Conservation (phyloP, 305 asterid species). For the Caryopteris hybrid region DNA sequence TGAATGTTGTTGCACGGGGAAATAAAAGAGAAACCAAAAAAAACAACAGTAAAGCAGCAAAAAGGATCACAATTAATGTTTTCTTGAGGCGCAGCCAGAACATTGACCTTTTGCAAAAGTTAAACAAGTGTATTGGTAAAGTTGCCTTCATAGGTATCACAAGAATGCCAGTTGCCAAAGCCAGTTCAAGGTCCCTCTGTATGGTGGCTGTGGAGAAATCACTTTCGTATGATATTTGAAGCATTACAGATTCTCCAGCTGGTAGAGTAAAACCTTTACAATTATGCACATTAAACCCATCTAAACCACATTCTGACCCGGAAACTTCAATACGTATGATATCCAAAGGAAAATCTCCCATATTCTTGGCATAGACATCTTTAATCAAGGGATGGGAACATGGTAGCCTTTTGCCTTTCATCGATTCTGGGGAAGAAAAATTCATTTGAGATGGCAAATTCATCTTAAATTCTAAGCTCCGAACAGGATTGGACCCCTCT, state of each 20-base stretch:
- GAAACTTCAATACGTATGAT: constrained; percentile 56
- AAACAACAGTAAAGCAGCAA: constrained; percentile 41
- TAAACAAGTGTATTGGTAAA: constrained; percentile 51
- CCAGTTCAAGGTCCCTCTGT: constrained; percentile 80
- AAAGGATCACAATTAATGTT: constrained; percentile 29
- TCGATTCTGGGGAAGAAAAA: constrained; percentile 41
- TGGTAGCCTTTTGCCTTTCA: constrained; percentile 29
- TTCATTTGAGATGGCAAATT: constrained; percentile 32
- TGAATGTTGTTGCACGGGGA: constrained; percentile 32
- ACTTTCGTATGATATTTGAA: constrained; percentile 50
- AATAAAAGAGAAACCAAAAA: constrained; percentile 41
- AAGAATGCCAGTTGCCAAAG: constrained; percentile 63
- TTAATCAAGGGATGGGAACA: constrained; percentile 56
- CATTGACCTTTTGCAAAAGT: constrained; percentile 58
- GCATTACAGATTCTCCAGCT: constrained; percentile 68
- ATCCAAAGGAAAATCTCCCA: constrained; percentile 75
- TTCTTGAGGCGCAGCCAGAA: constrained; percentile 61
- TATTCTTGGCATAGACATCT: constrained; percentile 75
- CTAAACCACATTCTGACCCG: constrained; percentile 70
- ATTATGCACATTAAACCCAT: constrained; percentile 59
- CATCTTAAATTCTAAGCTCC: constrained; percentile 60
- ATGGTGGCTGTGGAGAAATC: constrained; percentile 66
- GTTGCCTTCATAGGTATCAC: constrained; percentile 90
- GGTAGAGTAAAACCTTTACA: constrained; percentile 67
- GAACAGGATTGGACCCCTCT: constrained; percentile 54